Evolutionary conservation across 352 stramenopile genomes (phyloP), one percentile per base, ranked within the genome.

Genomic region (Pythium grandisporangium): DNA sequence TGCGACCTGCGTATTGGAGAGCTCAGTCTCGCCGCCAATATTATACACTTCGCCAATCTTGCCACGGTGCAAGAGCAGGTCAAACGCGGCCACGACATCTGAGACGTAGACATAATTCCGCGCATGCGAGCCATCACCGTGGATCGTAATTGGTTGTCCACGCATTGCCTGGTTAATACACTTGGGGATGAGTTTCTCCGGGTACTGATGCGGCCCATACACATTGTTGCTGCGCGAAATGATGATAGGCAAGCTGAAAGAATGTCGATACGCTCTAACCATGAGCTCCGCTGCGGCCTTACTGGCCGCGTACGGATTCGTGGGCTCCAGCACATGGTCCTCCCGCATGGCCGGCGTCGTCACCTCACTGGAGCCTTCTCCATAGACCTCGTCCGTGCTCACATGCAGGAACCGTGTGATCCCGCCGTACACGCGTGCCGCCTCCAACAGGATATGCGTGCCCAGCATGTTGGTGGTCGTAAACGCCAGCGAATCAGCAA

Each of bases 171-270:
- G 93, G 56, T 98, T 98, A 39, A 97, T 97, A 45, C 99, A 97
- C 63, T 99, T 99, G 11, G 96, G 95, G 48, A 99, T 97, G 16
- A 99, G 69, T 58, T 99, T 99, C 67, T 99, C 96, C 0, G 96
- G 96, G 57, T 98, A 99, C 66, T 99, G 96, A 57, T 98, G 93
- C 27, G 96, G 96, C 19, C 96, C 96, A 53, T 98, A 99, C 22
- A 99, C 96, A 66, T 99, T 99, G 70, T 99, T 99, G 43, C 94
- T 97, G 43, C 96, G 80, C 26, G 96, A 99, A 59, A 99, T 99
- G 53, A 99, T 92, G 30, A 87, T 90, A 8, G 94, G 94, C 20
- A 98, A 63, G 13, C 94, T 82, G 75, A 98, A 99, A 24, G 86
- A 97, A 8, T 84, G 78, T 20, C 87, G 66, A 46, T 92, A 95